Evolutionary conservation across 495 filamentous ascomycete genomes (phyloP), one percentile per base, ranked within the genome.

Genomic region (Evernia prunastri): DNA sequence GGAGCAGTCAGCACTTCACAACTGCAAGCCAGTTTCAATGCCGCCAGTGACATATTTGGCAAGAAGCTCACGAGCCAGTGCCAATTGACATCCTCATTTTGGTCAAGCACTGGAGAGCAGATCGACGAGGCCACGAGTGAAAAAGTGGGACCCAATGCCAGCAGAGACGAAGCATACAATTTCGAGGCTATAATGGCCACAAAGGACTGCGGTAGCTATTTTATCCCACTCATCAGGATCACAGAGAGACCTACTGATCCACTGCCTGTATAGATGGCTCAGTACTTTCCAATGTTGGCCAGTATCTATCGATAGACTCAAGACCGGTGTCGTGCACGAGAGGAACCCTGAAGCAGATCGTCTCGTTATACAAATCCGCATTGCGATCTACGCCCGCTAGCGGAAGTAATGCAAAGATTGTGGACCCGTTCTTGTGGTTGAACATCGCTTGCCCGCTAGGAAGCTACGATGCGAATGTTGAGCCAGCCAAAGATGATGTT

Each of bases 401-500:
- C 71, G 59, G 63, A 43, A 35, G n/a, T 7, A 56, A 57, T 54
- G 53, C 59, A 51, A 58, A 71, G 4, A 57, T 79, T 23, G 81
- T 77, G 36, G 84, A 90, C 63, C 87, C 87, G 0, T 93, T 96
- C 72, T 73, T 97, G 33, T 82, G 80, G 20, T 68, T 97, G 51
- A 86, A 91, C 61, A 82, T 98, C 9, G 69, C 70, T 7, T 96
- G 92, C 68, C 84, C 87, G 1, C 72, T 71, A 7, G 84, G 82
- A 18, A 87, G 80, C 57, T 97, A 98, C 66, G 93, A 97, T 76
- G 81, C 84, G 4, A 97, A 96, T 68, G 80, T 97, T 59, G 92
- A 97, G 69, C 92, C 92, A 0, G 83, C 87, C 0, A 98, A 98
- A 71, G 89, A 97, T 66, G 87, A 96, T 72, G 83, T 97, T 3